Percentiles rank a stretch among this genome's conserved stretches.
Conservation (phyloP, 176 grass and related monocot species). For the Lolium rigidum region DNA sequence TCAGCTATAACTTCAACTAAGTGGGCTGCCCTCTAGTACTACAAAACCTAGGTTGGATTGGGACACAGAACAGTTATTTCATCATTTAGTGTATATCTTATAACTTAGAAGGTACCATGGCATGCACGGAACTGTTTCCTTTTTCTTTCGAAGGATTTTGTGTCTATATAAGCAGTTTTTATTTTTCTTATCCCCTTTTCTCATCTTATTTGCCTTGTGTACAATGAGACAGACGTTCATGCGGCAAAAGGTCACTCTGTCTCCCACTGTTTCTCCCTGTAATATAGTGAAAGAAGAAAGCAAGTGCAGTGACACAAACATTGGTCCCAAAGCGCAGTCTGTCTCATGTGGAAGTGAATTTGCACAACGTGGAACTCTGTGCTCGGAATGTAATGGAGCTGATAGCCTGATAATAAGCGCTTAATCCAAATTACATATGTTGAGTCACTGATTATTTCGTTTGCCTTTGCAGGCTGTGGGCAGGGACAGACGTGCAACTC, state of each 20-base stretch:
- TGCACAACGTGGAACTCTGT: slow-evolving; percentile 38
- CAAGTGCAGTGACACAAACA: slow-evolving; percentile 44
- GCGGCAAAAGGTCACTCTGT: slow-evolving; percentile 91
- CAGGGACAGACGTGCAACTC: slow-evolving; percentile 4
- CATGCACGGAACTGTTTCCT: neutral
- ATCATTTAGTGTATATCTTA: neutral
- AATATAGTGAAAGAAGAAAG: slow-evolving; percentile 69
- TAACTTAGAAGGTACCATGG: neutral
- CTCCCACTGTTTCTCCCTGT: slow-evolving; percentile 57
- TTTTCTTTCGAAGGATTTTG: slow-evolving; percentile 1
- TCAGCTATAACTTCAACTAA: neutral
- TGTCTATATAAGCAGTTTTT: slow-evolving; percentile 37
- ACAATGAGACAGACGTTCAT: slow-evolving; percentile 91
- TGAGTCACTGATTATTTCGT: slow-evolving; percentile 21
- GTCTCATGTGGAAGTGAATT: slow-evolving; percentile 51
- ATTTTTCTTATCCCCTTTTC: neutral
- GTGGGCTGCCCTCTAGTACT: neutral
- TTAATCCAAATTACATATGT: slow-evolving; percentile 28
- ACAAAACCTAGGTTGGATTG: slow-evolving; percentile 9
- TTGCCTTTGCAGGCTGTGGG: slow-evolving; percentile 43
- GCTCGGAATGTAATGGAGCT: slow-evolving; percentile 60
- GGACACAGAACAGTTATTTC: slow-evolving; percentile 23
- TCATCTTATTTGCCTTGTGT: slow-evolving; percentile 58
- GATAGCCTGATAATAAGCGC: slow-evolving; percentile 40
- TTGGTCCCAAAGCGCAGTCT: slow-evolving; percentile 40